Evolutionary conservation across 2,329 filamentous ascomycete species (phyloP).

Genomic region (Scytalidium sp.): DNA sequence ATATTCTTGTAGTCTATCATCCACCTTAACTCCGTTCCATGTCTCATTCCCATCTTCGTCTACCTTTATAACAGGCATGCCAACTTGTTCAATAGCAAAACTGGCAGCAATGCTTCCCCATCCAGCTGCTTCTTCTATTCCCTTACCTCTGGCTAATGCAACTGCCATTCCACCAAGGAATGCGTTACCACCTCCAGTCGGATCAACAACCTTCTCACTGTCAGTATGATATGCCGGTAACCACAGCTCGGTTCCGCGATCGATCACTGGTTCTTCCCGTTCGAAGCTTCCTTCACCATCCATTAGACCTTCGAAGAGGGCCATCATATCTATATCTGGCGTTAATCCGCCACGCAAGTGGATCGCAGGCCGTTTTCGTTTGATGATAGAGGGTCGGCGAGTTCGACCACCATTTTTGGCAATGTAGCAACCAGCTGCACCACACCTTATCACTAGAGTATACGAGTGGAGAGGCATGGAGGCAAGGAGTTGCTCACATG

Average conservation of each 20-base stretch:
- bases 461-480: constrained; percentile 63
- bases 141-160: constrained; percentile 56
- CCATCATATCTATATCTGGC: constrained; percentile 61
- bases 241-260: constrained; percentile 61
- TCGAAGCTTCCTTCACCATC: constrained; percentile 46
- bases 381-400: constrained; percentile 13
- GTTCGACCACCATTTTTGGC: constrained; percentile 36
- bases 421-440: constrained; percentile 69
- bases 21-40: constrained; percentile 59
- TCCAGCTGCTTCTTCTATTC: constrained; percentile 66
- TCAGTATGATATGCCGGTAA: constrained; percentile 70
- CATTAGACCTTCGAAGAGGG: constrained; percentile 56
- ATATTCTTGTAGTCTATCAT: constrained; percentile 51
- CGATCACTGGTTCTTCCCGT: constrained; percentile 52
- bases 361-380: constrained; percentile 19
- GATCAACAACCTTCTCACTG: constrained; percentile 68
- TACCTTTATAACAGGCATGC: constrained; percentile 61
- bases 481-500: constrained; percentile 60
- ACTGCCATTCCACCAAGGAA: constrained; percentile 67
- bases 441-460: constrained; percentile 67
- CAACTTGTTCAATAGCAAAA: constrained; percentile 93
- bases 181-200: constrained; percentile 90
- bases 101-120: constrained; percentile 84
- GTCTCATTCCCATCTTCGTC: constrained; percentile 47
- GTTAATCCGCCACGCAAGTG: constrained; percentile 48